phyloP scores from a whole-genome alignment of 2,329 filamentous ascomycete genomes.

The Pseudodiploospora longispora region DNA sequence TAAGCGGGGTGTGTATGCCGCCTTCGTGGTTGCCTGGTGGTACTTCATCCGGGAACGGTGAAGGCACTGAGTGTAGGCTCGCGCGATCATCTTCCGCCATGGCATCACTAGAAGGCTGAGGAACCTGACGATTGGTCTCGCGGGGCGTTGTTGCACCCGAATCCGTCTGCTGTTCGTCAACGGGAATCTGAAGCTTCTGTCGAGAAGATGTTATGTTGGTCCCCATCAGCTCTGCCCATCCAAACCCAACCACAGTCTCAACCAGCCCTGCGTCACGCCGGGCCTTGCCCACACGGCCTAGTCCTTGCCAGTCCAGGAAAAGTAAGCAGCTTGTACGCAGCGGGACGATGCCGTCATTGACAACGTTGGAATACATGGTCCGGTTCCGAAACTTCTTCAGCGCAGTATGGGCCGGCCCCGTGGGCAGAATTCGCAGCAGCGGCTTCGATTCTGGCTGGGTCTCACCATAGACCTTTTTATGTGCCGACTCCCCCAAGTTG shows the following conservation, averaged over 20 bases:
- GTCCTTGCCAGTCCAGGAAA: conserved; percentile 92
- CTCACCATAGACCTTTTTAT: conserved; percentile 51
- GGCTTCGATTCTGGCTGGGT: conserved; percentile 77
- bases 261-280: conserved; percentile 85
- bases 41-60: conserved; percentile 17
- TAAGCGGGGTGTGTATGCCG: conserved; percentile 42
- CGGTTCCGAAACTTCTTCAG: conserved; percentile 82
- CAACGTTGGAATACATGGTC: conserved; percentile 92
- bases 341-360: conserved; percentile 95
- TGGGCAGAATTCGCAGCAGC: conserved; percentile 78
- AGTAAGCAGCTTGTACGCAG: conserved; percentile 91
- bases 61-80: conserved; percentile 41
- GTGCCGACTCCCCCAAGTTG: conserved; percentile 63
- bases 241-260: conserved; percentile 86
- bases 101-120: conserved; percentile 59
- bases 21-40: conserved; percentile 20
- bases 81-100: conserved; percentile 58
- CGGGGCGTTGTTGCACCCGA: conserved; percentile 28
- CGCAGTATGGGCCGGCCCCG: conserved; percentile 81
- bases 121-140: conserved; percentile 49
- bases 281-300: conserved; percentile 90
- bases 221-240: conserved; percentile 85
- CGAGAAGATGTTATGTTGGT: conserved; percentile 47
- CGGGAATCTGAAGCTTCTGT: conserved; percentile 34
- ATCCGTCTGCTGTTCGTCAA: conserved; percentile 23